Conservation (phyloP, 768 basidiomycete species). For the Xanthoconium purpureum region DNA sequence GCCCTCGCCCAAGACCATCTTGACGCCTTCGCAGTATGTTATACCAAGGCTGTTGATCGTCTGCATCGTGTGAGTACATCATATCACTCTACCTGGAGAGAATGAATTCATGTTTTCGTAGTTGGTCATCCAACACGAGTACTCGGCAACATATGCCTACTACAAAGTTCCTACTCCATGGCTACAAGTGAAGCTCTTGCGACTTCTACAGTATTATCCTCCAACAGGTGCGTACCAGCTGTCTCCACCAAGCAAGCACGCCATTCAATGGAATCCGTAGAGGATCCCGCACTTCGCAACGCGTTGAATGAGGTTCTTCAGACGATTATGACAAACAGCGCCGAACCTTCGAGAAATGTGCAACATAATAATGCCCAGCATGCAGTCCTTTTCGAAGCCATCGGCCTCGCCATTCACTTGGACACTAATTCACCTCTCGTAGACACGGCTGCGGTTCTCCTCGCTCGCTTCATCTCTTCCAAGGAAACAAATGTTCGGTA, state of each 20-base stretch:
- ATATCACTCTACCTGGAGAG: background rate
- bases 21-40: conserved; percentile 88
- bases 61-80: conserved; percentile 62
- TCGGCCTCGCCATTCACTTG: conserved; percentile 92
- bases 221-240: conserved; percentile 67
- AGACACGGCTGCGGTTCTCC: conserved; percentile 79
- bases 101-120: conserved; percentile 30
- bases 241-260: background rate
- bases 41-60: conserved; percentile 91
- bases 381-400: conserved; percentile 97
- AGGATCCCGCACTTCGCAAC: conserved; percentile 76
- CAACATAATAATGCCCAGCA: conserved; percentile 99
- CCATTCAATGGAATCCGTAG: conserved; percentile 38
- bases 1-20: conserved; percentile 92
- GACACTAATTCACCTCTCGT: conserved; percentile 90
- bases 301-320: conserved; percentile 82
- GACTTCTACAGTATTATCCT: conserved; percentile 92
- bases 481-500: conserved; percentile 99
- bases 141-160: conserved; percentile 85
- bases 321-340: conserved; percentile 86
- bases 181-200: conserved; percentile 94
- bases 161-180: conserved; percentile 98
- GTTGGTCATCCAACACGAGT: conserved; percentile 92
- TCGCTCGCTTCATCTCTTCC: conserved; percentile 94
- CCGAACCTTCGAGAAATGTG: conserved; percentile 88